Percentiles rank a stretch among this genome's conserved stretches.
phyloP scores from a whole-genome alignment of 768 basidiomycete species.

The Hygrophoropsis aurantiaca region DNA sequence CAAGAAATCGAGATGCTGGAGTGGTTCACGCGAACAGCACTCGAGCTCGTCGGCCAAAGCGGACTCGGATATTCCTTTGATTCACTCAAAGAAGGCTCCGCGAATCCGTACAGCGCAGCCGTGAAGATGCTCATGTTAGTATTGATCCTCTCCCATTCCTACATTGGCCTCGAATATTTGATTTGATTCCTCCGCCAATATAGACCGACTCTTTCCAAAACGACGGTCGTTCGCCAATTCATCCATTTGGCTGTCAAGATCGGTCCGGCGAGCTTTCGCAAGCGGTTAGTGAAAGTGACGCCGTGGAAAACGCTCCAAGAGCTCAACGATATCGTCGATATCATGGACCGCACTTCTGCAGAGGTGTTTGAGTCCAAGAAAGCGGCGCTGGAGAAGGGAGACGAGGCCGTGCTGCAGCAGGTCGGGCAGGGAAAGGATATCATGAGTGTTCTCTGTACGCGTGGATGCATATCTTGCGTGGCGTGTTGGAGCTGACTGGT shows the following conservation, averaged over 20 bases:
- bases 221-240: conserved; percentile 45
- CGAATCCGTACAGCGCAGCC: conserved; percentile 31
- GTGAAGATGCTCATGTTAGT: not conserved
- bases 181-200: too few species aligned
- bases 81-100: conserved; percentile 30
- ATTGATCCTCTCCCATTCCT: too few species aligned
- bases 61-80: conserved; percentile 45
- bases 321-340: conserved; percentile 47
- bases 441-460: conserved; percentile 48
- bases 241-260: conserved; percentile 44
- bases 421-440: conserved; percentile 43
- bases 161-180: too few species aligned
- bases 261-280: conserved; percentile 41
- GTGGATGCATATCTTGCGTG: conserved; percentile 11
- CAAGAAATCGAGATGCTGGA: conserved; percentile 43
- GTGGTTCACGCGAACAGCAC: conserved; percentile 46
- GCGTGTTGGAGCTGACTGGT: not conserved
- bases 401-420: conserved; percentile 23
- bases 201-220: conserved; percentile 46
- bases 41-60: conserved; percentile 44
- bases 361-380: conserved; percentile 42
- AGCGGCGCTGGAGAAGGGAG: conserved; percentile 19
- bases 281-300: conserved; percentile 41
- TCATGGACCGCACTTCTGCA: conserved; percentile 43
- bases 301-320: conserved; percentile 40